Evolutionary conservation across 2,329 filamentous ascomycete genomes (phyloP), one percentile per base, ranked within the genome.

Genomic region (Colletotrichum godetiae): DNA sequence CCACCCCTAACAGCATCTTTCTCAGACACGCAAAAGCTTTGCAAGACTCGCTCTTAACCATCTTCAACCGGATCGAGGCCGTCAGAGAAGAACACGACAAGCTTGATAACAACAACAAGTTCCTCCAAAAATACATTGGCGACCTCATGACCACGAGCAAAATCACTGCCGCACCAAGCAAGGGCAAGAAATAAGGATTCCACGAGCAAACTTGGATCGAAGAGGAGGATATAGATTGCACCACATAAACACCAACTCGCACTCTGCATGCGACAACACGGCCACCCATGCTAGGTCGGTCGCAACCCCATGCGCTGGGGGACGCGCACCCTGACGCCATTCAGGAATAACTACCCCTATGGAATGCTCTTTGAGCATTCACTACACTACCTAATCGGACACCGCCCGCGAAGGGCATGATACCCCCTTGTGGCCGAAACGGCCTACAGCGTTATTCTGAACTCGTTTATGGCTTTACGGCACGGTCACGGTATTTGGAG

Each of bases 41-140:
- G 33, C 97, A 99, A 83, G 94, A 95, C 67, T 97, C 95, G 33
- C 90, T 99, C 42, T 88, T 97, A 74, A 94, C 93, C 75, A 93
- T 98, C 56, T 95, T 98, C 76, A 94, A 98, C 83, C 93, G 95
- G 64, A 97, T 98, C 81, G 97, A 99, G 80, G 94, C 94, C 35
- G 95, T 98, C 76, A 94, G 95, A 82, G 93, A 94, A 78, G 96
- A 98, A 81, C 95, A 99, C 81, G 95, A 98, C 85, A 98, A 98
- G 84, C 91, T 99, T 67, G 95, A 98, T 83, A 97, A 90, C 82
- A 95, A 98, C 82, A 99, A 99, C 88, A 96, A 95, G 79, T 98
- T 98, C 80, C 85, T 99, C 60, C 96, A 98, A 83, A 98, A 98
- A 82, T 98, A 98, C 82, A 98, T 98, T 79, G 96, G 96, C 76